These are phyloP conservation scores for Coniochaeta prunicola DNA, from an alignment of 2,329 filamentous ascomycete genomes.

Conservation along the genomic window DNA sequence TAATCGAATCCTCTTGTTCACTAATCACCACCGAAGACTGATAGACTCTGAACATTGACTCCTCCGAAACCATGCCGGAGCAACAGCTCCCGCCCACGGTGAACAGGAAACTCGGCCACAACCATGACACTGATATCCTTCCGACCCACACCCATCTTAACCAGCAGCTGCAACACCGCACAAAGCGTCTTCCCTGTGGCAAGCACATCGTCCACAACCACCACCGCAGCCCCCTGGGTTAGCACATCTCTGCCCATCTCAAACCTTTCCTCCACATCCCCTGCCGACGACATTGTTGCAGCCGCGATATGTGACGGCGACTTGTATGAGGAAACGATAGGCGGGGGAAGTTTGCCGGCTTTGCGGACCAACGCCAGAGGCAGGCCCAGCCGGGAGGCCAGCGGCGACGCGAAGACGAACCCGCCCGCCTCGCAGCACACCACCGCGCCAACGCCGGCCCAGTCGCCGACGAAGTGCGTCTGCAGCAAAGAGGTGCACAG, in stretches of 20 bases:
- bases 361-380: conserved; percentile 45
- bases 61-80: conserved; percentile 38
- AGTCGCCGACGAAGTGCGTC: conserved; percentile 35
- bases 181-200: conserved; percentile 47
- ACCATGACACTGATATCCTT: conserved; percentile 40
- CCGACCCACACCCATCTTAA: conserved; percentile 28
- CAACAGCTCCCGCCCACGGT: conserved; percentile 42
- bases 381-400: conserved; percentile 32
- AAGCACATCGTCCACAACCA: conserved; percentile 56
- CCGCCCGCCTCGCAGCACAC: conserved; percentile 51
- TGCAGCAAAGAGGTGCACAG: conserved; percentile 35
- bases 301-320: conserved; percentile 46
- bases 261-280: conserved; percentile 26
- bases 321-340: conserved; percentile 41
- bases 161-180: conserved; percentile 42
- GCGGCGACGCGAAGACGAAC: conserved; percentile 44
- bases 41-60: conserved; percentile 42
- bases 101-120: conserved; percentile 50
- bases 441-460: conserved; percentile 36
- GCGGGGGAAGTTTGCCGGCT: conserved; percentile 51
- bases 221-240: conserved; percentile 29
- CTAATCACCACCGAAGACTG: conserved; percentile 39
- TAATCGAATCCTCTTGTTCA: no score
- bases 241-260: conserved; percentile 42
- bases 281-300: conserved; percentile 11